Percentiles rank a stretch among this genome's conserved stretches.
Conservation (phyloP, 805 yeast genomes). For the Candida verbasci region DNA sequence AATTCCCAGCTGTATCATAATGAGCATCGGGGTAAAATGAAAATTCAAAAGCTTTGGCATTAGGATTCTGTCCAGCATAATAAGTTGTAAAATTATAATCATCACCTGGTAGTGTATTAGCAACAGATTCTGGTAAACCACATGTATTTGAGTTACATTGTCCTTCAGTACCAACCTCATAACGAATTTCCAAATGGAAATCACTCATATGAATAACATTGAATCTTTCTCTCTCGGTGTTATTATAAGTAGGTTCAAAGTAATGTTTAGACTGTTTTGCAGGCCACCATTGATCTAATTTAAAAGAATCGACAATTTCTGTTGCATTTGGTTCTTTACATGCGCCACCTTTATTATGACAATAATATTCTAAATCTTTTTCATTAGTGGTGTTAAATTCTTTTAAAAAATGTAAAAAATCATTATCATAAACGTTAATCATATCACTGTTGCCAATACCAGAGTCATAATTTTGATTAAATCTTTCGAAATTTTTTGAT, state of each 20-base stretch:
- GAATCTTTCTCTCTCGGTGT: conserved; percentile 30
- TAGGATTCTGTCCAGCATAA: conserved; percentile 13
- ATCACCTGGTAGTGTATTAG: conserved; percentile 21
- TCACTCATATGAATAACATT: conserved; percentile 67
- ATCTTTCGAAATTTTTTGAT: conserved; percentile 16
- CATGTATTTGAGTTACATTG: conserved; percentile 55
- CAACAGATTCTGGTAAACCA: conserved; percentile 50
- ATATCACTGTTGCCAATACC: conserved; percentile 21
- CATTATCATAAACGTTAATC: conserved; percentile 33
- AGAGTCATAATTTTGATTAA: conserved; percentile 14
- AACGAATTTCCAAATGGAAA: conserved; percentile 57
- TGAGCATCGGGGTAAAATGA: conserved; percentile 22
- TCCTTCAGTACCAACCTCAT: conserved; percentile 50
- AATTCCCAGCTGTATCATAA: conserved; percentile 20
- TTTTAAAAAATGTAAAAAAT: conserved; percentile 31
- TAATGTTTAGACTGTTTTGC: conserved; percentile 20
- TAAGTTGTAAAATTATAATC: conserved; percentile 28
- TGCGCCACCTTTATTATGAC: conserved; percentile 42
- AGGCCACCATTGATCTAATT: conserved; percentile 33
- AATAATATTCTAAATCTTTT: conserved; percentile 44
- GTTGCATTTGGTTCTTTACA: conserved; percentile 55
- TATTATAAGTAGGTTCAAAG: conserved; percentile 24
- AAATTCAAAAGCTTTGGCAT: conserved; percentile 1
- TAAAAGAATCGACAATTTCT: conserved; percentile 30
- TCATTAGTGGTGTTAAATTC: conserved; percentile 33